Evolutionary conservation across 2,329 filamentous ascomycete species (phyloP), one percentile per base, ranked within the genome.

Genomic region (Fusarium zealandicum): DNA sequence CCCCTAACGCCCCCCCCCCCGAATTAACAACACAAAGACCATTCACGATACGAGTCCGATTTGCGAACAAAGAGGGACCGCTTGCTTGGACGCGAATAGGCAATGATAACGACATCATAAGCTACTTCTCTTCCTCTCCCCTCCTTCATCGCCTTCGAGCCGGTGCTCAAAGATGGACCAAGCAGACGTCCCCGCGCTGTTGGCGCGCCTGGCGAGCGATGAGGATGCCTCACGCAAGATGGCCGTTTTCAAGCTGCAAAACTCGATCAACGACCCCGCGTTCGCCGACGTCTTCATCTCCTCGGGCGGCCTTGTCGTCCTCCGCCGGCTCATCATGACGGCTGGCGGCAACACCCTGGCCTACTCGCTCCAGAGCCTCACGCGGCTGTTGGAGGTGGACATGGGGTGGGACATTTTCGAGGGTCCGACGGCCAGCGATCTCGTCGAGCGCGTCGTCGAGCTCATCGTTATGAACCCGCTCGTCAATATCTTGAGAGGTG

Each of bases 191-290:
- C 85, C 85, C 41, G 82, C 82, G 72, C 80, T 88, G 64, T 78
- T 88, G 65, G 78, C 83, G 76, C 84, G 85, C 63, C 78, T 88
- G 57, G 79, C 82, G 33, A 87, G 85, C 75, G 83, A 88, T 66
- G 85, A 96, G 76, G 95, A 99, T 80, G 93, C 91, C 51, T 88
- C 91, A 65, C 91, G 93, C 70, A 99, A 99, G 76, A 97, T 98
- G 91, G 95, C 95, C 56, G 95, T 96, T 57, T 99, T 99, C 84
- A 97, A 97, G 78, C 86, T 99, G 63, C 95, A 99, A 76, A 89
- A 85, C 61, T 92, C 91, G 59, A 96, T 99, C 75, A 93, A 93
- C 72, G 95, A 99, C 76, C 93, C 93, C 20, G 90, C 92, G 43
- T 98, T 98, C 73, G 95, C 95, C 69, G 95, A 98, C 73, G 87